These are phyloP conservation scores for Phialophora macrospora DNA, from an alignment of 2,329 filamentous ascomycete genomes.

Conservation along the genomic window DNA sequence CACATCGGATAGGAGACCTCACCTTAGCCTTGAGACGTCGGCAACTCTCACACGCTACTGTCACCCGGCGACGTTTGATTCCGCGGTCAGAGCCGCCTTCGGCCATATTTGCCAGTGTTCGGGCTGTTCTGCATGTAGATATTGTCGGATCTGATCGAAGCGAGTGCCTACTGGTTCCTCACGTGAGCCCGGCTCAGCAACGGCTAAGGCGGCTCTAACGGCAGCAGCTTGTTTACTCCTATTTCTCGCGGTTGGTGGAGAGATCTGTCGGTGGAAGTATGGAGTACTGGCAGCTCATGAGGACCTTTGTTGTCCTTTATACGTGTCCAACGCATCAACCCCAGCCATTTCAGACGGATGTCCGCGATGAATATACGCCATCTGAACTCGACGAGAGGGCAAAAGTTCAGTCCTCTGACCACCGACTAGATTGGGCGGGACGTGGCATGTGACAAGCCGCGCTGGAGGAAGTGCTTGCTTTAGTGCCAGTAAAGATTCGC, in stretches of 20 bases:
- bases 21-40: too few species aligned
- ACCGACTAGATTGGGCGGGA: neutral
- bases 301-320: neutral
- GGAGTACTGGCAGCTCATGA: too few species aligned
- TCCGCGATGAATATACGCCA: neutral
- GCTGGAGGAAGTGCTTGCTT: neutral
- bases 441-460: neutral
- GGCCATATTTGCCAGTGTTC: neutral
- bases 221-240: neutral
- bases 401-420: neutral
- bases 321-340: neutral
- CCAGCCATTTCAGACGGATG: neutral
- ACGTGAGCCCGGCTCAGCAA: neutral
- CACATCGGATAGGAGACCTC: too few species aligned
- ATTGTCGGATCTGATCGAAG: neutral
- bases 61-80: too few species aligned
- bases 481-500: neutral
- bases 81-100: neutral
- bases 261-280: neutral
- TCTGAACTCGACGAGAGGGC: neutral
- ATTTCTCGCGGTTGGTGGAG: neutral
- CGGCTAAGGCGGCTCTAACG: neutral
- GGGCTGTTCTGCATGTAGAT: neutral
- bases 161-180: neutral
- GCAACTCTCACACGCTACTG: too few species aligned